Evolutionary conservation across 2,329 filamentous ascomycete species (phyloP), one percentile per base, ranked within the genome.

Genomic region (Talaromyces piceae): DNA sequence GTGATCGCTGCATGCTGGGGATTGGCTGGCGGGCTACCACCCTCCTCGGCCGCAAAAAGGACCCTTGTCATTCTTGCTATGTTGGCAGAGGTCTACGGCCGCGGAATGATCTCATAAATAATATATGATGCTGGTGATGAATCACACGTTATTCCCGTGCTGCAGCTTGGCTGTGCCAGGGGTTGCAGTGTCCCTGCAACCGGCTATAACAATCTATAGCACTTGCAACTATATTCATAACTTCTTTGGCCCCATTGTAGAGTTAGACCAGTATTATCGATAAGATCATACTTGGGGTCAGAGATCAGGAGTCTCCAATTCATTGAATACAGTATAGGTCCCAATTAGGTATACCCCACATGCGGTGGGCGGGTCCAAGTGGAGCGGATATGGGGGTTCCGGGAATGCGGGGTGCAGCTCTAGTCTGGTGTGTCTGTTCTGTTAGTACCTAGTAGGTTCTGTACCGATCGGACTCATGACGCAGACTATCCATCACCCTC

Each of bases 341-440:
- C 33, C 33, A 37, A 37, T 37, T 37, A 37, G 33, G 33, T 37
- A 13, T 43, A 43, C 39, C 39, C 39, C 39, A 43, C 39, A 43
- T 25, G 22, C 39, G 39, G 39, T 43, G 23, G 20, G 39, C 39
- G 39, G 39, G 39, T 46, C 45, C 28, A 50, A 50, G 50, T 53
- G 50, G 47, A 48, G 47, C 49, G 41, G 22, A 26, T 47, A 44
- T 45, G 46, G 51, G 41, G 45, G 25, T 25, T 26, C 27, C 48
- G 49, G 45, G 52, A 56, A 54, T 53, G 54, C 54, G 54, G 54
- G 54, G 54, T 56, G 54, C 54, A 56, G 54, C 44, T 28, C 49
- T 56, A 54, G 52, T 27, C 39, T 13, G n/a, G n/a, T 23, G n/a
- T 18, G 23, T 11, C 25, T 5, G 2, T 33, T 13, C 13, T 33